A percentile compares a stretch with the other conserved stretches of the same genome.
Evolutionary conservation across 495 filamentous ascomycete species (phyloP).

Genomic region (Halenospora varia): DNA sequence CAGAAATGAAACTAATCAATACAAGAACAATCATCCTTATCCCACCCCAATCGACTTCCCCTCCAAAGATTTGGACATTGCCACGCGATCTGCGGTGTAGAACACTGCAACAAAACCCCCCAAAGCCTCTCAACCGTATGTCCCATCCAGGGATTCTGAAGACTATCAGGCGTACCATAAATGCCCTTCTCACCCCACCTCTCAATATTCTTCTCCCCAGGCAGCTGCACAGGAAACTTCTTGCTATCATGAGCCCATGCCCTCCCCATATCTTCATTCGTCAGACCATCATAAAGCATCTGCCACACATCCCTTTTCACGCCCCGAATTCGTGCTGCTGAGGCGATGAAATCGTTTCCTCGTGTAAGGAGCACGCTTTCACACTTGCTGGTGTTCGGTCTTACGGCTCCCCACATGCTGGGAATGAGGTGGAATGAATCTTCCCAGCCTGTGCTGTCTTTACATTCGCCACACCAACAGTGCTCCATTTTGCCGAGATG

Average conservation of each 20-base stretch:
- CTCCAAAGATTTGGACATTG: slow-evolving; percentile 33
- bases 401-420: slow-evolving; percentile 16
- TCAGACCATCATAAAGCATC: slow-evolving; percentile 31
- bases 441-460: slow-evolving; percentile 31
- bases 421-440: slow-evolving; percentile 32
- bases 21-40: slow-evolving; percentile 34
- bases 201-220: slow-evolving; percentile 1
- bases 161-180: slow-evolving; percentile 11
- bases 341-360: slow-evolving; percentile 41
- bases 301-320: slow-evolving; percentile 19
- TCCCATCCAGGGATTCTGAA: slow-evolving; percentile 35
- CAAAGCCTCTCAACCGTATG: slow-evolving; percentile 41
- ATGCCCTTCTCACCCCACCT: slow-evolving; percentile 14
- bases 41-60: slow-evolving; percentile 26
- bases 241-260: slow-evolving; percentile 24
- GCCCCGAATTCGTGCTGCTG: slow-evolving; percentile 34
- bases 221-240: slow-evolving; percentile 23
- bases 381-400: slow-evolving; percentile 10
- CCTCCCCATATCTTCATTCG: slow-evolving; percentile 18
- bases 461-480: slow-evolving; percentile 32
- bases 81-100: slow-evolving; percentile 28
- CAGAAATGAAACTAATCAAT: no score
- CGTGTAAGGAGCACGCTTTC: slow-evolving; percentile 32
- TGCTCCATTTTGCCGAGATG: slow-evolving; percentile 30
- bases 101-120: slow-evolving; percentile 38